Base-by-base conservation (phyloP, 768 basidiomycete species). In the Calvatia gigantea region DNA sequence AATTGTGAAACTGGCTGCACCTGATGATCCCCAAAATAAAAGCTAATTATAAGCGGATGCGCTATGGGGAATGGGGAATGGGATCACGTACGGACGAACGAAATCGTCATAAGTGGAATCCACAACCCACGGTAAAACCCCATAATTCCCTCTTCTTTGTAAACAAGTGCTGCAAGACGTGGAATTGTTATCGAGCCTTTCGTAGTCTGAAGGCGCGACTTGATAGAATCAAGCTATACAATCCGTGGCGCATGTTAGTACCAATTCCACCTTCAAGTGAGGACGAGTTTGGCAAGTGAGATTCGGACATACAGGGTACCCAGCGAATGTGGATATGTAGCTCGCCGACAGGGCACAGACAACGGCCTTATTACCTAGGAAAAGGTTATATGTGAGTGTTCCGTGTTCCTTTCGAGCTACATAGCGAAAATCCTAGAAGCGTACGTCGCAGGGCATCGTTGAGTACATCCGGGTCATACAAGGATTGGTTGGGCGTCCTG, bases 81-180 rank as follows among this genome's bases (percentile, higher is more conserved):
- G 47, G 45, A 46, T n/a, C 51, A 91, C 91, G 73, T 69, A 86
- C 96, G 92, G 69, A 98, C 94, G 68, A 96, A 93, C 4, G 94
- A 94, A 63, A 98, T 98, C 7, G 94, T 96, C 71, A 94, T 78
- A 53, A 98, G 82, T 44, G 96, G 95, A 62, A 98, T 90, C 84
- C 90, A 91, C 48, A 94, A 66, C 55, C 92, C 92, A 54, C 94
- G 81, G 70, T 91, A 96, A 72, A 94, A 98, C 51, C 96, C 95
- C 61, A 80, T 80, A 31, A 92, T 70, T n/a, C 93, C 87, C 72
- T 94, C 89, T 64, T 94, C 91, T 28, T 81, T 81, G 70, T 90
- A 91, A 25, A 94, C 86, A 61, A 86, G 72, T 25, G 76, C 72
- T 54, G 91, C 85, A 59, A 91, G 81, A 64, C 76, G 80, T 25